Base-by-base conservation (phyloP, 1,284 basidiomycete species). In the Rhodotorula sp. region DNA sequence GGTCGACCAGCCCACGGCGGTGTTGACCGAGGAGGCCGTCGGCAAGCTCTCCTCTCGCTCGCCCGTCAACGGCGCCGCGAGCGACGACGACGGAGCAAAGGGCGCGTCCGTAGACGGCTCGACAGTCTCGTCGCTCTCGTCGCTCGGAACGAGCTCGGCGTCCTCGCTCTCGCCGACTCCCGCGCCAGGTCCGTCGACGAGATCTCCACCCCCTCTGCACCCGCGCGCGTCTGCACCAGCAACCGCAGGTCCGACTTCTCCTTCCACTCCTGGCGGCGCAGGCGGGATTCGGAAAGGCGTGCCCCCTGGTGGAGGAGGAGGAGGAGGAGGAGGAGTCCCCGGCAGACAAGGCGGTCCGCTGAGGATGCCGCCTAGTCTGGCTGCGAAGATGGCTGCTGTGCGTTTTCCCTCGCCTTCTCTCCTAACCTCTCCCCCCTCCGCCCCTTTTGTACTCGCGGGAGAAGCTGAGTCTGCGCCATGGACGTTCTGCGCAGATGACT, bases 351-450 rank as follows among this genome's bases (percentile, higher is more conserved):
- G 57, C 26, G 68, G 68, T 0, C 68, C 68, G n/a, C 48, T 78
- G 79, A 76, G 79, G 77, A 79, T 95, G 71, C 94, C 94, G 0
- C 92, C 94, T 1, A 87, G 88, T 62, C 84, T 98, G 64, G 92
- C 94, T 79, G 91, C 91, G 69, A 96, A 94, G 83, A 90, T 97
- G 87, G 90, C 90, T 63, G 91, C 89, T 28, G 89, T 90, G 75
- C 77, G 87, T 83, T 34, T 30, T 15, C 82, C 28, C 63, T 58
- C n/a, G n/a, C 13, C 24, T 51, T 47, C 48, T 44, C 28, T 28
- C 30, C n/a, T 20, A n/a, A n/a, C n/a, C n/a, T n/a, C n/a, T n/a
- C n/a, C n/a, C n/a, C n/a, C n/a, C n/a, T n/a, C n/a, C n/a, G n/a
- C n/a, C n/a, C n/a, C n/a, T n/a, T n/a, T n/a, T n/a, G n/a, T n/a